These are phyloP conservation scores for Cercospora sp. DNA, from an alignment of 2,329 filamentous ascomycete genomes.

Conservation along the genomic window DNA sequence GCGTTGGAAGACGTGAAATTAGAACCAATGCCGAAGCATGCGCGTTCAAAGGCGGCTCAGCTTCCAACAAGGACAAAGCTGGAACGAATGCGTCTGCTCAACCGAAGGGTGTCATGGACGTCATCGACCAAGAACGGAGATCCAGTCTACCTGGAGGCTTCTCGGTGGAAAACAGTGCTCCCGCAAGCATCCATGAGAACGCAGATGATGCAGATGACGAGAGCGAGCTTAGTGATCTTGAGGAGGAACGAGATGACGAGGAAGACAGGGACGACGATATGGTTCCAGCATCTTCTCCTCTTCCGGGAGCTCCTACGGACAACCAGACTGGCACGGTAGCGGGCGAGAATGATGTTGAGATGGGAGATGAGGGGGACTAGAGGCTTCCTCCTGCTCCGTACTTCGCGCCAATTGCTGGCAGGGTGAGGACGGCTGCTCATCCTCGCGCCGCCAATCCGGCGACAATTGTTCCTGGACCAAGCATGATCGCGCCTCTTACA, in stretches of 20 bases:
- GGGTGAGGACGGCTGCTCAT: too few species aligned
- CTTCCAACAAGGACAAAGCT: conserved; percentile 13
- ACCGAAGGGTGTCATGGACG: conserved; percentile 16
- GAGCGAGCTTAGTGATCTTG: conserved; percentile 56
- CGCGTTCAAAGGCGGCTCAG: conserved; percentile 40
- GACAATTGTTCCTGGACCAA: too few species aligned
- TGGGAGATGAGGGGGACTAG: conserved; percentile 26
- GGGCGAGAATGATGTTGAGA: conserved; percentile 28
- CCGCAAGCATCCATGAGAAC: conserved; percentile 56
- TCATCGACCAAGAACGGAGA: conserved; percentile 32
- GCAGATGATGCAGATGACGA: conserved; percentile 58
- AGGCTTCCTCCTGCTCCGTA: background rate
- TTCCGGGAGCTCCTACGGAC: conserved; percentile 20
- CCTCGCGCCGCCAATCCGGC: too few species aligned
- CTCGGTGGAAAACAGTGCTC: conserved; percentile 52
- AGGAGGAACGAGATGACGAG: conserved; percentile 37
- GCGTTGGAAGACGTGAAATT: conserved; percentile 61
- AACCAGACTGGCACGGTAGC: conserved; percentile 20
- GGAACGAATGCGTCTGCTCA: conserved; percentile 25
- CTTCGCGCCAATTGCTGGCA: too few species aligned
- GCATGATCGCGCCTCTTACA: too few species aligned
- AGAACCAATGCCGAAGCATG: conserved; percentile 61
- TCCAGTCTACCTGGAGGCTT: conserved; percentile 37
- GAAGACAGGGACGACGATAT: background rate
- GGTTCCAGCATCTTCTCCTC: background rate